Percentiles rank a stretch among this genome's conserved stretches.
Conservation (phyloP, 441 rosid genomes). For the Aquilaria agallochum region DNA sequence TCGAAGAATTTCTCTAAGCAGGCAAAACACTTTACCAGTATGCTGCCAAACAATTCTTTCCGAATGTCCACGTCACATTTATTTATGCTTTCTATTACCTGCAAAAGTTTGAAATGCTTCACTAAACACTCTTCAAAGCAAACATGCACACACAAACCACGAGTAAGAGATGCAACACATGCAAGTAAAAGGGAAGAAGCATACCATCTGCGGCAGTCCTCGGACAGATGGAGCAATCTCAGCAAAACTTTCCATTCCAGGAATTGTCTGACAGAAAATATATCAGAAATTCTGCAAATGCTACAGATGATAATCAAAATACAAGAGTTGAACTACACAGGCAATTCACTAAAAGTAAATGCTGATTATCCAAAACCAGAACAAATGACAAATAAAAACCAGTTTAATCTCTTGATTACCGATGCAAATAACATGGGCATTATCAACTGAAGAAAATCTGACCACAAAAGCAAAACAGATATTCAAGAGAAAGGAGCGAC, state of each 20-base stretch:
- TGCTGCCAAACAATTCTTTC: slow-evolving; percentile 90
- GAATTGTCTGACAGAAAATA: slow-evolving; percentile 60
- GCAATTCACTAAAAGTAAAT: no score
- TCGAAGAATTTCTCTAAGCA: no score
- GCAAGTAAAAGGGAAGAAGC: slow-evolving; percentile 14
- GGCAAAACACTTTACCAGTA: slow-evolving; percentile 54
- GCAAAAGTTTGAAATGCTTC: slow-evolving; percentile 22
- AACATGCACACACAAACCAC: not conserved
- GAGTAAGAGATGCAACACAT: not conserved
- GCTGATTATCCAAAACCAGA: no score
- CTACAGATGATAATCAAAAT: not conserved
- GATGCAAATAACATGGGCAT: no score
- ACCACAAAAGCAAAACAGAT: no score
- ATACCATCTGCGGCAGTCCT: slow-evolving; percentile 97
- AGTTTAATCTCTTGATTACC: no score
- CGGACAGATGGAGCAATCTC: slow-evolving; percentile 64
- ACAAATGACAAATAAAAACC: no score
- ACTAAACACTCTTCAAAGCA: slow-evolving; percentile 3
- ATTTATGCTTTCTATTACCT: slow-evolving; percentile 97
- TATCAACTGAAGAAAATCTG: no score
- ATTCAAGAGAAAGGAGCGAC: no score
- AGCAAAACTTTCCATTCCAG: slow-evolving; percentile 78
- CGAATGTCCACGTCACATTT: slow-evolving; percentile 96
- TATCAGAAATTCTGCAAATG: slow-evolving; percentile 11
- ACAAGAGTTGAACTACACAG: no score